Evolutionary conservation across 768 basidiomycete genomes (phyloP).

Genomic region (Leccinum disarticulatum): DNA sequence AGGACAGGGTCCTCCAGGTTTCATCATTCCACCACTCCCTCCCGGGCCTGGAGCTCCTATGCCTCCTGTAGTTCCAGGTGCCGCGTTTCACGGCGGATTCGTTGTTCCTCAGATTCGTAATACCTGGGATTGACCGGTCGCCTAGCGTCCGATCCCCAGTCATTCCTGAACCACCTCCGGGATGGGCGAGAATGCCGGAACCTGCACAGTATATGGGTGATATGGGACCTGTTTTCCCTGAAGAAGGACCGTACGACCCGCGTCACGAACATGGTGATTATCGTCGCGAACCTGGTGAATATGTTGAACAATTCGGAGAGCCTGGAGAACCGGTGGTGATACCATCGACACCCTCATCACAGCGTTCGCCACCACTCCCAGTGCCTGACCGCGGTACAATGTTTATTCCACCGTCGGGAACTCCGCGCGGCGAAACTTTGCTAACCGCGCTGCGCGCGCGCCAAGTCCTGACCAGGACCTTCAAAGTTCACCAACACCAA

Average conservation of each 20-base stretch:
- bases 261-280: not conserved
- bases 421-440: not conserved
- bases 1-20: constrained; percentile 14
- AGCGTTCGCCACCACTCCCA: constrained; percentile 15
- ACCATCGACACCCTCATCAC: constrained; percentile 23
- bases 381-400: constrained; percentile 17
- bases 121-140: constrained; percentile 16
- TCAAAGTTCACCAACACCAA: no score
- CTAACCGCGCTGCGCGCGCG: no score
- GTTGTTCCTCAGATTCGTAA: constrained; percentile 21
- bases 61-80: constrained; percentile 19
- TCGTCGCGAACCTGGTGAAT: constrained; percentile 7
- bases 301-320: constrained; percentile 7
- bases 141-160: constrained; percentile 20
- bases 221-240: constrained; percentile 38
- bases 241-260: constrained; percentile 21
- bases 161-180: constrained; percentile 22
- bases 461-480: no score
- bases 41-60: constrained; percentile 11
- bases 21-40: constrained; percentile 27
- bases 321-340: constrained; percentile 22
- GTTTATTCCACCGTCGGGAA: constrained; percentile 13
- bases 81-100: constrained; percentile 21
- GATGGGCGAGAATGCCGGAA: constrained; percentile 27
- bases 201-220: constrained; percentile 13